Percentiles rank a stretch among this genome's conserved stretches.
Conservation (phyloP, 2,329 filamentous ascomycete genomes). For the Verticillium longisporum region DNA sequence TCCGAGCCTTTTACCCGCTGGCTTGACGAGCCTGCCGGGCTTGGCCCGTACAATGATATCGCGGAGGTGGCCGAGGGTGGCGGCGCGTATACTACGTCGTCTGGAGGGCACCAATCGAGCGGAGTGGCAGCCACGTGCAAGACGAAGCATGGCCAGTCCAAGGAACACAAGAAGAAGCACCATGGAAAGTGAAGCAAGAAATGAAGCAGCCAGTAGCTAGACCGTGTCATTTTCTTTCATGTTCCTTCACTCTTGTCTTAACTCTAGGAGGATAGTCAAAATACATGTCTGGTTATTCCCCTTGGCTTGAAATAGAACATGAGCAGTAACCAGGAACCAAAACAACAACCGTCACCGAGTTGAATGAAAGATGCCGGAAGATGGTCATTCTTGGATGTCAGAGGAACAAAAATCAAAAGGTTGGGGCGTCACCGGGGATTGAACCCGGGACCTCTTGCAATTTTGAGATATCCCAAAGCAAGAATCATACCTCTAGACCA, state of each 20-base stretch:
- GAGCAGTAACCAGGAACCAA: too few relatives aligned
- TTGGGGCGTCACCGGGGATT: slow-evolving; percentile 2
- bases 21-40: not conserved
- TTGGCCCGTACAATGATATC: not conserved
- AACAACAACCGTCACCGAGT: too few relatives aligned
- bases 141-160: not conserved
- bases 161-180: slow-evolving; percentile 1
- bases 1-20: not conserved
- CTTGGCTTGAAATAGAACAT: too few relatives aligned
- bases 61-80: not conserved
- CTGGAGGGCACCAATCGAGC: not conserved
- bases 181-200: not conserved
- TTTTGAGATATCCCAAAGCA: slow-evolving; percentile 1
- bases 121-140: not conserved
- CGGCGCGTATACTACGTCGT: not conserved
- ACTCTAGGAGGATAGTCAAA: too few relatives aligned
- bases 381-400: not conserved
- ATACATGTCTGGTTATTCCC: too few relatives aligned
- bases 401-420: not conserved
- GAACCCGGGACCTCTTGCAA: slow-evolving; percentile 4
- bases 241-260: too few relatives aligned
- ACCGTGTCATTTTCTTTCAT: too few relatives aligned
- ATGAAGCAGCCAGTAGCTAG: not conserved
- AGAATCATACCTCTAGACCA: slow-evolving; percentile 4
- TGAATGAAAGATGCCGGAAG: too few relatives aligned